These are phyloP conservation scores for Tetrapisispora namnaoensis DNA, from an alignment of 805 yeast genomes.

Conservation along the genomic window DNA sequence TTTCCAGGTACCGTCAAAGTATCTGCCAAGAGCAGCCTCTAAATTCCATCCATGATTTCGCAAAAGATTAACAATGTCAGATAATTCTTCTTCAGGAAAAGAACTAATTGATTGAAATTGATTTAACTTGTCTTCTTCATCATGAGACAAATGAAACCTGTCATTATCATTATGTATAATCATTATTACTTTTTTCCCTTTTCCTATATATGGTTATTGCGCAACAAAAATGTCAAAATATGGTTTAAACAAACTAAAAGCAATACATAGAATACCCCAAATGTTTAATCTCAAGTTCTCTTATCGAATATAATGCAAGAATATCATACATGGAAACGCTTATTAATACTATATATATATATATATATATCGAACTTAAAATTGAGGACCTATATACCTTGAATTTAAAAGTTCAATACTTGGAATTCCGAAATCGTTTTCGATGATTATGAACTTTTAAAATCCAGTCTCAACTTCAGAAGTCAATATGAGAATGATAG, in stretches of 20 bases:
- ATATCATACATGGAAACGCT: too few species aligned
- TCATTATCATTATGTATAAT: constrained; percentile 13
- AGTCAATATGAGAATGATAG: too few species aligned
- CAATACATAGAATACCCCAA: too few species aligned
- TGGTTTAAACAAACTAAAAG: not conserved
- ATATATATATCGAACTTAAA: too few species aligned
- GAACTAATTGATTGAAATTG: constrained; percentile 44
- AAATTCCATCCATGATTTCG: constrained; percentile 49
- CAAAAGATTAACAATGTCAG: constrained; percentile 38
- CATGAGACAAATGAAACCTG: constrained; percentile 29
- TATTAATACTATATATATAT: too few species aligned
- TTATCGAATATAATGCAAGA: too few species aligned
- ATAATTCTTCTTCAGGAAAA: constrained; percentile 38
- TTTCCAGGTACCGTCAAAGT: constrained; percentile 47
- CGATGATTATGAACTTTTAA: too few species aligned
- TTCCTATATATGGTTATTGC: not conserved
- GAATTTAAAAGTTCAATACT: too few species aligned
- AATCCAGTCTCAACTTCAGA: too few species aligned
- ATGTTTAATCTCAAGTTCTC: too few species aligned
- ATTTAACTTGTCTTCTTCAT: constrained; percentile 36
- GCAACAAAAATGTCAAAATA: not conserved
- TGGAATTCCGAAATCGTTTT: too few species aligned
- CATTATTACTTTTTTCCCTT: constrained; percentile 15
- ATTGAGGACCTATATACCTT: too few species aligned
- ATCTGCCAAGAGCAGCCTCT: constrained; percentile 51